Percentiles rank a stretch among this genome's conserved stretches.
These are phyloP conservation scores for Fusarium nelsonii DNA, from an alignment of 2,329 filamentous ascomycete species.

Conservation along the genomic window DNA sequence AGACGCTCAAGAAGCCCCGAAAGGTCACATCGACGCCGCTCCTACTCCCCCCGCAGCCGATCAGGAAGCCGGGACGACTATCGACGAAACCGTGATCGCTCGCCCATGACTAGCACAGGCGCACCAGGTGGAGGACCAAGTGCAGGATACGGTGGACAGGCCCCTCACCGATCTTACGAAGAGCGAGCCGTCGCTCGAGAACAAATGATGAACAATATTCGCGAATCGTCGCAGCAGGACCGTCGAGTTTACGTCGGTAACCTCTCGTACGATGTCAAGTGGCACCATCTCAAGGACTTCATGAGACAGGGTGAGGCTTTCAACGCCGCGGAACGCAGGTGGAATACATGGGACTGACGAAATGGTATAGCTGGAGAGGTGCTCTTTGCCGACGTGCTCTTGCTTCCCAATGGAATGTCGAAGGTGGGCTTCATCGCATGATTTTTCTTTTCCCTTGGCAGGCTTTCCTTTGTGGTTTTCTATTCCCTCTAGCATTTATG, in stretches of 20 bases:
- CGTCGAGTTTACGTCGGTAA: constrained; percentile 99
- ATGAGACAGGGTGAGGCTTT: constrained; percentile 93
- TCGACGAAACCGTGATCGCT: constrained; percentile 80
- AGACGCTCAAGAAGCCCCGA: constrained; percentile 88
- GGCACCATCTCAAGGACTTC: constrained; percentile 99
- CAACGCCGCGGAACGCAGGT: constrained; percentile 44
- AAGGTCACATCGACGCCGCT: constrained; percentile 76
- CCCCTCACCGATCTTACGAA: constrained; percentile 81
- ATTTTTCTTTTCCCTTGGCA: constrained; percentile 76
- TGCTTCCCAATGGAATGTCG: constrained; percentile 99
- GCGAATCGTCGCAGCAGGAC: constrained; percentile 97
- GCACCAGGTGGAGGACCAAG: constrained; percentile 77
- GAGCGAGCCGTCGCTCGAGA: constrained; percentile 87
- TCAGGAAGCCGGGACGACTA: constrained; percentile 82
- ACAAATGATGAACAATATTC: constrained; percentile 94
- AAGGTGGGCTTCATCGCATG: constrained; percentile 98
- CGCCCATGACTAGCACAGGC: constrained; percentile 85
- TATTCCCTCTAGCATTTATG: constrained; percentile 78
- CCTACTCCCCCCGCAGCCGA: constrained; percentile 82
- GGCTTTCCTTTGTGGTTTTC: constrained; percentile 79
- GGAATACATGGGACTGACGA: constrained; percentile 56
- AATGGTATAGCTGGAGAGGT: constrained; percentile 88
- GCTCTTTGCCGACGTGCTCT: constrained; percentile 98
- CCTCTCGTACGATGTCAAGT: constrained; percentile 99
- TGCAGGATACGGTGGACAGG: constrained; percentile 70